Base-by-base conservation (phyloP, 2,329 filamentous ascomycete species). In the Phaeomoniella chlamydospora region DNA sequence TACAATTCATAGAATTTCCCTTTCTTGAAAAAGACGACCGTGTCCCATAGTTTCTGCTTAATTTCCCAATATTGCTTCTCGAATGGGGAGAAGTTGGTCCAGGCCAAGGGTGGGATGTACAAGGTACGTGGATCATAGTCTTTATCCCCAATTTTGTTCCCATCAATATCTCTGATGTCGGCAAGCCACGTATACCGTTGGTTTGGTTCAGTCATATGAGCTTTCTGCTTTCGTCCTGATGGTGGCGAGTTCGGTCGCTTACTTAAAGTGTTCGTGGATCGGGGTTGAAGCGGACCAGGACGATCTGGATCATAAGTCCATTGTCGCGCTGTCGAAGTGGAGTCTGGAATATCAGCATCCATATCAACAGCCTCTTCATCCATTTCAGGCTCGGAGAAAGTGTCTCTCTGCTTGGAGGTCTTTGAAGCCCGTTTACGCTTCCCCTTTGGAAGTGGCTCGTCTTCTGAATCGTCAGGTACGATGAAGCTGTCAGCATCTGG, bases 41-140 rank as follows among this genome's bases (percentile, higher is more conserved):
- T 94, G 45, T 94, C 86, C 82, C 84, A 96, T 45, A 92, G 83
- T 48, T 94, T 94, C 56, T 87, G 82, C 62, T 98, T 98, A 57
- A 98, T 96, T 50, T 93, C 85, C 90, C 90, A 98, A 56, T 98
- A 98, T 54, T 98, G 90, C 56, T 86, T 92, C 59, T 98, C 90
- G 45, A 98, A 98, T 0, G 88, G 74, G 0, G 87, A 92, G 53
- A 98, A 94, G 16, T 81, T 78, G 18, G 62, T 61, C 77, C 79
- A 93, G 0, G 85, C 84, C 19, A 67, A 53, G 0, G 84, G 81
- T 1, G 90, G 90, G 19, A 98, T 80, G 55, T 79, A 94, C n/a
- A 98, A 70, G 0, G 86, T 92, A 14, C 84, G 72, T 5, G 85
- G 84, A 49, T 98, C 87, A 48, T 88, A 94, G 38, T 98, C 88